Percentiles rank a stretch among this genome's conserved stretches.
These are phyloP conservation scores for Aspergillus viridinutans DNA, from an alignment of 2,329 filamentous ascomycete genomes.

Conservation along the genomic window DNA sequence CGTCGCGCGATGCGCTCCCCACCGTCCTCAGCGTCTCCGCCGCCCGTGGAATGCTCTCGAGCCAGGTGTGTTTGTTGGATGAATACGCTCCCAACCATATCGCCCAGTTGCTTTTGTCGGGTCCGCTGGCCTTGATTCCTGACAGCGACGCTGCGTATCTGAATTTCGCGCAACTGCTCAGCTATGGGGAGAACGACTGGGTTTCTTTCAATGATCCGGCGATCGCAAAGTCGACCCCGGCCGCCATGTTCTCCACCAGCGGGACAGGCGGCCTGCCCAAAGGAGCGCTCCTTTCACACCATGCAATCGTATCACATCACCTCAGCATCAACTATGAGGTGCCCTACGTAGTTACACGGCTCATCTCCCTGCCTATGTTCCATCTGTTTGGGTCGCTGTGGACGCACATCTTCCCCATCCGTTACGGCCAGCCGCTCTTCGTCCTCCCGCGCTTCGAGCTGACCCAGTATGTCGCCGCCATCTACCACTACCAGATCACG, in stretches of 20 bases:
- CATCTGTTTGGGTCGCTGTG: constrained; percentile 49
- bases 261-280: constrained; percentile 61
- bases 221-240: constrained; percentile 46
- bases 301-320: constrained; percentile 53
- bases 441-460: constrained; percentile 46
- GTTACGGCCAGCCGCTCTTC: constrained; percentile 45
- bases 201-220: constrained; percentile 40
- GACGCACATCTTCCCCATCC: constrained; percentile 45
- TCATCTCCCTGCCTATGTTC: constrained; percentile 52
- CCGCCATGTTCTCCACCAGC: constrained; percentile 51
- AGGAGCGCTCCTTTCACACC: constrained; percentile 55
- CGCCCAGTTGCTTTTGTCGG: constrained; percentile 24
- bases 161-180: constrained; percentile 38
- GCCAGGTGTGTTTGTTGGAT: constrained; percentile 36
- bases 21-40: constrained; percentile 33
- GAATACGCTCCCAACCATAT: constrained; percentile 27
- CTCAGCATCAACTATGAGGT: constrained; percentile 38
- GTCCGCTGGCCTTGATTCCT: constrained; percentile 17
- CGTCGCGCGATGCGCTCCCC: constrained; percentile 35
- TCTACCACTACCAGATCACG: constrained; percentile 43
- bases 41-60: constrained; percentile 26
- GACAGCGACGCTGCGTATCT: constrained; percentile 12
- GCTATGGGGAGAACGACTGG: constrained; percentile 48
- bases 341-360: constrained; percentile 40
- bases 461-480: constrained; percentile 36